Percentiles rank a stretch among this genome's conserved stretches.
Conservation (phyloP, 225 moss, liverwort and hornwort species). For the Polytrichum formosum region DNA sequence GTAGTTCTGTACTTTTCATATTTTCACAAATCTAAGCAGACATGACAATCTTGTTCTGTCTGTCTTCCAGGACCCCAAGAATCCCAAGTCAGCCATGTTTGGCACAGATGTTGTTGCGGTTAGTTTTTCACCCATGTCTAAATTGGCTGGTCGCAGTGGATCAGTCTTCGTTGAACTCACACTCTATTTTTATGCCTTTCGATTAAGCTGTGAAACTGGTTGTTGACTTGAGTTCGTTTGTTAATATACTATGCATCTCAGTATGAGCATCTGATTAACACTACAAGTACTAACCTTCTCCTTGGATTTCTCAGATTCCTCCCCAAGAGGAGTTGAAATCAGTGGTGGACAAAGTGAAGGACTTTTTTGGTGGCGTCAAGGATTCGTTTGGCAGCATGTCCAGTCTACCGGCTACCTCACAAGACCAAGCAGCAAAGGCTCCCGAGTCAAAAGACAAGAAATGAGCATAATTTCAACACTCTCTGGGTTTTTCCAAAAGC, state of each 20-base stretch:
- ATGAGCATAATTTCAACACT: conserved; percentile 10
- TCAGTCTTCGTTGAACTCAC: no score
- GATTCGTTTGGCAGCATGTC: conserved; percentile 81
- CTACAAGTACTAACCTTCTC: not conserved
- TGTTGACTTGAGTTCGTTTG: no score
- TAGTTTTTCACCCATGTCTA: conserved; percentile 8
- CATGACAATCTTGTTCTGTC: not conserved
- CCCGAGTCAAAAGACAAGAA: conserved; percentile 39
- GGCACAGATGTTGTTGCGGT: conserved; percentile 82
- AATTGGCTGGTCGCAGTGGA: no score
- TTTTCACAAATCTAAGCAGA: not conserved
- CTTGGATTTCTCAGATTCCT: conserved; percentile 51
- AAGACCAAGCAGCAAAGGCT: conserved; percentile 18
- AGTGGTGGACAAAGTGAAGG: conserved; percentile 84
- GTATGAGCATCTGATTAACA: no score
- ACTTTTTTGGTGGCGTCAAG: conserved; percentile 74
- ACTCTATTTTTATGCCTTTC: no score
- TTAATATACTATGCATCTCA: no score
- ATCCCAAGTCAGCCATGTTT: conserved; percentile 75
- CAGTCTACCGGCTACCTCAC: conserved; percentile 27
- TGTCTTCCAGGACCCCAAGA: conserved; percentile 65
- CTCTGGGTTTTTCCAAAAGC: not conserved
- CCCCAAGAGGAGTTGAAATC: conserved; percentile 82
- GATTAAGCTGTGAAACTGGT: no score
- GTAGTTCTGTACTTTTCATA: not conserved